Evolutionary conservation across 1,139 yeast species (phyloP).

Genomic region (Debaryomyces psychrophilus): DNA sequence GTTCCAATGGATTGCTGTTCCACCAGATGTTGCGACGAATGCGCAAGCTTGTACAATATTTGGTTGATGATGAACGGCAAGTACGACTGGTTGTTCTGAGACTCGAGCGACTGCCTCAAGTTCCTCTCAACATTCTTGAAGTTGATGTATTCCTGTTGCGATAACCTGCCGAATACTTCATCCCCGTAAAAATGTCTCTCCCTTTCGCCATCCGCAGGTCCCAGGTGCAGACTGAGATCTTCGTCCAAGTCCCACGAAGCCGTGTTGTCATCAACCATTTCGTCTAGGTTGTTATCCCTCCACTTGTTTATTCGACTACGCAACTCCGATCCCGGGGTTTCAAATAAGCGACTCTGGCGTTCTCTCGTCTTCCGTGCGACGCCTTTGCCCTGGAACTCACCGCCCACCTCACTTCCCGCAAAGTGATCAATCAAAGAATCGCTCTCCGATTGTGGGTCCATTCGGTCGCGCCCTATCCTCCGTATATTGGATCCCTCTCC

Average conservation of each 20-base stretch:
- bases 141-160: constrained; percentile 21
- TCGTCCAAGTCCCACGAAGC: constrained; percentile 54
- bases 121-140: constrained; percentile 14
- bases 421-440: constrained; percentile 6
- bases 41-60: constrained; percentile 13
- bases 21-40: constrained; percentile 1
- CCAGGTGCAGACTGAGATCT: constrained; percentile 20
- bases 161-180: constrained; percentile 20
- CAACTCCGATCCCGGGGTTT: constrained; percentile 7
- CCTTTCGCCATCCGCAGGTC: not conserved
- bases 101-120: constrained; percentile 10
- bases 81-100: not conserved
- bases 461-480: not conserved
- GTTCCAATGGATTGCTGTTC: constrained; percentile 2
- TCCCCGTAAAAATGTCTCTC: constrained; percentile 23
- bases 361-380: not conserved
- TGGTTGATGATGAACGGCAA: constrained; percentile 16
- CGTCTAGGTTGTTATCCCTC: constrained; percentile 17
- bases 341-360: constrained; percentile 1
- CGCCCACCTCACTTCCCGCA: not conserved
- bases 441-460: constrained; percentile 1
- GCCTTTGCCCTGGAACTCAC: not conserved
- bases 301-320: constrained; percentile 20
- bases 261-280: constrained; percentile 41
- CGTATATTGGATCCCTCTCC: not conserved